Evolutionary conservation across 1,284 basidiomycete species (phyloP), one percentile per base, ranked within the genome.

Genomic region (Boletus smithii): DNA sequence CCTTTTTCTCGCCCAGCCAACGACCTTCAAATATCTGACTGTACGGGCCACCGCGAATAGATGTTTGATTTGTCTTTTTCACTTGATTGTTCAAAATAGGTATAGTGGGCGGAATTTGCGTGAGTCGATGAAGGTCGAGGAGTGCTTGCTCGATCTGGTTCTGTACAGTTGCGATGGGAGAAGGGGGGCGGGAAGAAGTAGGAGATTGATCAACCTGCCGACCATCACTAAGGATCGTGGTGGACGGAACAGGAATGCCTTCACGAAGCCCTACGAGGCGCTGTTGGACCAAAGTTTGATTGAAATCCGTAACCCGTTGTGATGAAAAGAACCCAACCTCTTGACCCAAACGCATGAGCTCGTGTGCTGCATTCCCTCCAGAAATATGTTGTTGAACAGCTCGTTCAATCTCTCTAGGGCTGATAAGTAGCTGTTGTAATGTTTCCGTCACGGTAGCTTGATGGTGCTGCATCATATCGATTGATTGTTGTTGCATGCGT

Each of bases 301-400:
- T 41, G 23, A 35, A 38, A 32, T n/a, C 6, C 35, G 18, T 35
- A 20, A 20, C n/a, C 9, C 8, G n/a, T 1, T 29, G 23, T 13
- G 16, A 36, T 8, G 1, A 22, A 42, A 26, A 46, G 30, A 31
- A 41, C 38, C 56, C 10, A 53, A 76, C 77, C 53, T 63, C 60
- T 63, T 81, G 80, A 13, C 77, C 78, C 20, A 66, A 61, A 35
- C 68, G 66, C 78, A 81, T 80, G 32, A 81, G 61, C 4, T 64
- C 60, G 47, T 70, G 58, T 8, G 74, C 79, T 10, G 57, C 71
- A 31, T 59, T 61, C 31, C 70, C 65, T 4, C 75, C 77, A 36
- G 66, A 62, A 24, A 54, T 50, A 46, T 76, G 71, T 49, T 70
- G 60, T 35, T 68, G 62, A 20, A 65, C 60, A 5, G 74, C 63